Percentiles rank a stretch among this genome's conserved stretches.
Conservation (phyloP, 805 yeast species). For the Ogataea trehalophila region DNA sequence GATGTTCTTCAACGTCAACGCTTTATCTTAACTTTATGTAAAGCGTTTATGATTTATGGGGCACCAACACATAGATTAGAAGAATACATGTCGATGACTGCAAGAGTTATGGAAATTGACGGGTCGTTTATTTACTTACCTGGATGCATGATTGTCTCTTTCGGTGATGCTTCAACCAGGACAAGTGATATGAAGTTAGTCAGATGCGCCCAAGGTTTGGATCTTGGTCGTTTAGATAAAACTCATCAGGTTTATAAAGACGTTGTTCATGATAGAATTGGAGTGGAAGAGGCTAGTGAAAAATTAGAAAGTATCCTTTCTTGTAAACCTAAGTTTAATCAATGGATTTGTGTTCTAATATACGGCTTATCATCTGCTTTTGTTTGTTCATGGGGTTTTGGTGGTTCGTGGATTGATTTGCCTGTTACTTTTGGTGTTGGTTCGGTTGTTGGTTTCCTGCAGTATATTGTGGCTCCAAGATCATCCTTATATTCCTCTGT, state of each 20-base stretch:
- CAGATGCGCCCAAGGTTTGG: slow-evolving; percentile 83
- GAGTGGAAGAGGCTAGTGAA: slow-evolving; percentile 81
- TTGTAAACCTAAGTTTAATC: slow-evolving; percentile 56
- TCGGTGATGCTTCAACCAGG: slow-evolving; percentile 91
- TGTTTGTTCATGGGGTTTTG: slow-evolving; percentile 85
- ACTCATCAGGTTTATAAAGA: slow-evolving; percentile 81
- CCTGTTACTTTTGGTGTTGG: slow-evolving; percentile 84
- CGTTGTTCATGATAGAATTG: slow-evolving; percentile 83
- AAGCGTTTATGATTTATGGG: slow-evolving; percentile 88
- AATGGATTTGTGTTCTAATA: slow-evolving; percentile 72
- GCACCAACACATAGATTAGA: slow-evolving; percentile 96
- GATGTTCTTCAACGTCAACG: slow-evolving; percentile 83
- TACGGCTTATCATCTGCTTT: slow-evolving; percentile 77
- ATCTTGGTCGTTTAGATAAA: slow-evolving; percentile 73
- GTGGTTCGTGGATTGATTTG: slow-evolving; percentile 82
- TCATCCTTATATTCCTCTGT: slow-evolving; percentile 83
- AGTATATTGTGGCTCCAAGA: slow-evolving; percentile 73
- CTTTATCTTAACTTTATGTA: slow-evolving; percentile 78
- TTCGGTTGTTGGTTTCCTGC: slow-evolving; percentile 74
- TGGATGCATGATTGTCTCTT: slow-evolving; percentile 91
- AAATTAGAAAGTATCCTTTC: slow-evolving; percentile 65
- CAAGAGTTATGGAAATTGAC: slow-evolving; percentile 87
- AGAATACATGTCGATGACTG: slow-evolving; percentile 89
- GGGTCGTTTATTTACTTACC: slow-evolving; percentile 91
- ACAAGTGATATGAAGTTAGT: slow-evolving; percentile 92